Base-by-base conservation (phyloP, 2,329 filamentous ascomycete species). In the Fusarium compactum region DNA sequence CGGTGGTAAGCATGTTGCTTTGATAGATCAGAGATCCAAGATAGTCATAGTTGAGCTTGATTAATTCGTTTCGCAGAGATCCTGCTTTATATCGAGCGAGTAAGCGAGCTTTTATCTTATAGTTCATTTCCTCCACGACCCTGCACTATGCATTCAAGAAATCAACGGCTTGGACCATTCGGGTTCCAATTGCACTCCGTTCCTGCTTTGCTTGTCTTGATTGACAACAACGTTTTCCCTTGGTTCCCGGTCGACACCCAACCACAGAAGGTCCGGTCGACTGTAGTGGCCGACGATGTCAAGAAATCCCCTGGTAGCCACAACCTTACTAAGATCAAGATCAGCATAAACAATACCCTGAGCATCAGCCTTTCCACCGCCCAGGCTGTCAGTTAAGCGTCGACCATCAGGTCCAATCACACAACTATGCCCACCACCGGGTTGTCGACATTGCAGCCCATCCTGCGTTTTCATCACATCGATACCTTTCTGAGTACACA, bases 281-380 rank as follows among this genome's bases (percentile, higher is more conserved):
- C 78, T 78, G 57, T 82, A 78, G 45, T 78, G 77, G 1, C 74
- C 75, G 9, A 76, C 67, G n/a, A 79, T 76, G 29, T 83, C 82
- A 20, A 82, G 78, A 48, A 82, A 82, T 0, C 78, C 78, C 34
- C 80, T 77, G 1, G 80, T 79, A 29, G 79, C 77, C n/a, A 81
- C 78, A 12, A 82, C 79, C 40, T 80, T 78, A 20, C 76, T 76
- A 46, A 88, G 71, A 41, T 87, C 82, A 40, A 88, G 67, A 51
- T 88, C 84, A 1, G 85, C 84, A 59, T 81, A 84, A 24, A 88
- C 65, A 20, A 88, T 82, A 4, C 82, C 81, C 70, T 89, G 86
- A 1, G 47, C 60, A 18, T 65, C 54, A 0, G 58, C 48, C 14
- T 59, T 63, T 3, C 69, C 73, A 11, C 70, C 65, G 0, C 60